A percentile compares a stretch with the other conserved stretches of the same genome.
phyloP scores from a whole-genome alignment of 192 early-diverging fungal genomes.

The Bifiguratus adelaidae region DNA sequence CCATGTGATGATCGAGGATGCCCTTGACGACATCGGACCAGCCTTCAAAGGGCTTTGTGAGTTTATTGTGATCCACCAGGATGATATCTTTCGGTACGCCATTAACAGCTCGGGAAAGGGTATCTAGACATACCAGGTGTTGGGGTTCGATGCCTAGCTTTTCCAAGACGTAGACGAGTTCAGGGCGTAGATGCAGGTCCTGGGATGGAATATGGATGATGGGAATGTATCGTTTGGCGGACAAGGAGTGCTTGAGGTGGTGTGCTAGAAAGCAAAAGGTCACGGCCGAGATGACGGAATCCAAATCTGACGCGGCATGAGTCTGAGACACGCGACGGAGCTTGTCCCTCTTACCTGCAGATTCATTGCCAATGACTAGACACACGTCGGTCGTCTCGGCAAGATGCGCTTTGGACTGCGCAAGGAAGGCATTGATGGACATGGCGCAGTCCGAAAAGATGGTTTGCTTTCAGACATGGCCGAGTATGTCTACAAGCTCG shows the following conservation, averaged over 20 bases:
- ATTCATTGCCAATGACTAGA: conserved; percentile 67
- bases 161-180: conserved; percentile 39
- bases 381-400: too few species aligned
- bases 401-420: too few species aligned
- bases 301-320: conserved; percentile 37
- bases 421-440: too few species aligned
- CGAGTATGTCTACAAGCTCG: too few species aligned
- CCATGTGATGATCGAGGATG: conserved; percentile 63
- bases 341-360: conserved; percentile 39
- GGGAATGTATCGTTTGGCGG: conserved; percentile 27
- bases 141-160: conserved; percentile 11
- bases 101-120: conserved; percentile 9
- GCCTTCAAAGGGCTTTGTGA: conserved; percentile 18
- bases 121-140: conserved; percentile 35
- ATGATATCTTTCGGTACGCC: conserved; percentile 19
- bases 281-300: conserved; percentile 51
- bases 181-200: conserved; percentile 56
- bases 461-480: too few species aligned
- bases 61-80: conserved; percentile 61
- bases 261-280: conserved; percentile 37
- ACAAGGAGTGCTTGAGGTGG: not conserved
- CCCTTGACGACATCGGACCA: conserved; percentile 27
- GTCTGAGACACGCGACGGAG: not conserved
- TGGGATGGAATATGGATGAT: conserved; percentile 41
- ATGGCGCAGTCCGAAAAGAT: too few species aligned